Conservation (phyloP, 805 yeast genomes). For the Scheffersomyces ergatensis region DNA sequence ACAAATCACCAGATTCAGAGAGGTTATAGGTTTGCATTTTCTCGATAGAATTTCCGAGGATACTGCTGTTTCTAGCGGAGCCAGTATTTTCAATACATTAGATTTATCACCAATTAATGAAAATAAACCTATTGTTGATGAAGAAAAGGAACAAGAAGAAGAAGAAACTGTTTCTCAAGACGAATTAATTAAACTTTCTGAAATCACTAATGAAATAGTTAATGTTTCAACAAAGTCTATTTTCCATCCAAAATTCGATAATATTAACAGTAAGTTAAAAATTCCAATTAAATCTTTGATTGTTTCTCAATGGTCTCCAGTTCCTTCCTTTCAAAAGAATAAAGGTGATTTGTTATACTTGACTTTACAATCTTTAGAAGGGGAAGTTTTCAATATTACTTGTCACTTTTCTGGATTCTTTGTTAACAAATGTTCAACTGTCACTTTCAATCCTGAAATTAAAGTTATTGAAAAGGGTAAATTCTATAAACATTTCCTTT, state of each 20-base stretch:
- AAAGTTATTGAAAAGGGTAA: conserved; percentile 37
- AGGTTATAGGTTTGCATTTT: conserved; percentile 50
- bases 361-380: conserved; percentile 74
- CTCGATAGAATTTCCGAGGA: conserved; percentile 43
- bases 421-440: conserved; percentile 65
- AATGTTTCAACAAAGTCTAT: conserved; percentile 9
- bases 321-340: conserved; percentile 56
- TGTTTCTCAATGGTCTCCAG: conserved; percentile 85
- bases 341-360: conserved; percentile 83
- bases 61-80: conserved; percentile 46
- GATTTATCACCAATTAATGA: conserved; percentile 31
- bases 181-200: conserved; percentile 20
- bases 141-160: conserved; percentile 5
- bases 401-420: conserved; percentile 78
- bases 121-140: conserved; percentile 5
- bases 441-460: conserved; percentile 67
- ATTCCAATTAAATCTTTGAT: conserved; percentile 56
- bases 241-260: conserved; percentile 26
- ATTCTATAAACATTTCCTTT: conserved; percentile 42
- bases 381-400: conserved; percentile 75
- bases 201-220: conserved; percentile 11
- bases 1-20: conserved; percentile 66
- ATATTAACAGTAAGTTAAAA: conserved; percentile 23
- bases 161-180: conserved; percentile 20
- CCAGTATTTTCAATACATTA: conserved; percentile 44